Evolutionary conservation across 257 asterid species (phyloP), one percentile per base, ranked within the genome.

Genomic region (Orobanche coerulescens): DNA sequence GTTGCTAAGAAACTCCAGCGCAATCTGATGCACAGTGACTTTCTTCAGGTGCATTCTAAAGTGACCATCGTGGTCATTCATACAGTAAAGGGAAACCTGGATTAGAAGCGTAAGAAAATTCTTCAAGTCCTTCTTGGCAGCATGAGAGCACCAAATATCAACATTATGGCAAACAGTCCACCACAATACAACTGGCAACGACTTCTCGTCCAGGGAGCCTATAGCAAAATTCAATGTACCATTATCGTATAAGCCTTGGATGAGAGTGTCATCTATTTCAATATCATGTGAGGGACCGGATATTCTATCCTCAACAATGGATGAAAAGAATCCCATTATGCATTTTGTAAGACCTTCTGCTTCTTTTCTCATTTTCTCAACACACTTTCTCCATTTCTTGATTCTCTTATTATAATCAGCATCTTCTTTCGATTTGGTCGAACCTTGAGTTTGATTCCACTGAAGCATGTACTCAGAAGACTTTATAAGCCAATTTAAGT

Each of bases 121-220:
- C 78, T 78, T 88, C 72, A 79, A 70, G 61, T 84, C 82, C 73
- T 80, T 92, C 75, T 84, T 86, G 44, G 80, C 60, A 80, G 95
- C 88, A 82, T 82, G 83, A 57, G 71, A 51, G 69, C 84, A 79
- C 96, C 98, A 92, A 42, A 85, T 72, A 79, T 92, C 96, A 72
- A 80, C 75, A 66, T 81, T 71, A 62, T 81, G 81, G 69, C 95
- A 84, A 70, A 76, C 42, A 64, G 77, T 72, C 76, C 78, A 73
- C 93, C 90, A 86, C 64, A 86, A 22, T 28, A 83, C 73, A 67
- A 78, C 46, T 58, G 87, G 70, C 71, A 88, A 67, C 22, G 82
- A 73, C 58, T 72, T 83, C 53, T 75, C 70, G 53, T 82, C 78
- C 50, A 92, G 61, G 72, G 82, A 68, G 61, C 95, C 94, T 69